Conservation (phyloP, 179 eudicot genomes). For the Patellifolia procumbens region DNA sequence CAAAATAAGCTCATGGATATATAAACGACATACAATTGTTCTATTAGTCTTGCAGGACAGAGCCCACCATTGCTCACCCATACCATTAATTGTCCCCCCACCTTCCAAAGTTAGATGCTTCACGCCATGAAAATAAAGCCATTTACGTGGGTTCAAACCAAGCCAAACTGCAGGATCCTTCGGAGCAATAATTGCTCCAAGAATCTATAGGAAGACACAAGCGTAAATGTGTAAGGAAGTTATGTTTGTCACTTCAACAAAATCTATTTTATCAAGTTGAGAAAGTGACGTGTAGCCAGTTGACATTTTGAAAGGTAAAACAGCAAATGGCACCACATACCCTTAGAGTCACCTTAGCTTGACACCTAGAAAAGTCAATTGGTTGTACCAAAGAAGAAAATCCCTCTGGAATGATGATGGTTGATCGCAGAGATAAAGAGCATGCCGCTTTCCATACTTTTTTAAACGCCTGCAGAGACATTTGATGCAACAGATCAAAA, state of each 20-base stretch:
- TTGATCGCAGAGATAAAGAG: conserved; percentile 42
- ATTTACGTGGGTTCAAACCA: conserved; percentile 65
- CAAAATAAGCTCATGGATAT: conserved; percentile 10
- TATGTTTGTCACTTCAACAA: background rate
- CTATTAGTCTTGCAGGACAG: conserved; percentile 73
- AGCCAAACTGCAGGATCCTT: conserved; percentile 69
- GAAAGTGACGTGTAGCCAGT: background rate
- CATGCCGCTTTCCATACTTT: conserved; percentile 78
- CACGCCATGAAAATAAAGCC: conserved; percentile 82
- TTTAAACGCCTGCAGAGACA: conserved; percentile 51
- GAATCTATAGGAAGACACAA: conserved; percentile 45
- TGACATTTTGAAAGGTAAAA: background rate
- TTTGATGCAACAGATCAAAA: conserved; percentile 4
- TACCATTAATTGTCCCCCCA: conserved; percentile 79
- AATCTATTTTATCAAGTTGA: background rate
- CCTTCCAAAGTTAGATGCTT: conserved; percentile 69
- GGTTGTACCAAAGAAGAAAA: conserved; percentile 51
- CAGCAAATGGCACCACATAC: conserved; percentile 40
- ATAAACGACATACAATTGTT: conserved; percentile 52
- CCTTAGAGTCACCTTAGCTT: conserved; percentile 54
- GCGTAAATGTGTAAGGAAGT: conserved; percentile 17
- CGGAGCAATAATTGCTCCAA: conserved; percentile 75
- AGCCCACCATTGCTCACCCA: conserved; percentile 95
- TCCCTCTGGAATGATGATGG: conserved; percentile 55
- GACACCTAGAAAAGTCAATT: conserved; percentile 65